Evolutionary conservation across 2,329 filamentous ascomycete species (phyloP).

Genomic region (Paramyrothecium roridum): DNA sequence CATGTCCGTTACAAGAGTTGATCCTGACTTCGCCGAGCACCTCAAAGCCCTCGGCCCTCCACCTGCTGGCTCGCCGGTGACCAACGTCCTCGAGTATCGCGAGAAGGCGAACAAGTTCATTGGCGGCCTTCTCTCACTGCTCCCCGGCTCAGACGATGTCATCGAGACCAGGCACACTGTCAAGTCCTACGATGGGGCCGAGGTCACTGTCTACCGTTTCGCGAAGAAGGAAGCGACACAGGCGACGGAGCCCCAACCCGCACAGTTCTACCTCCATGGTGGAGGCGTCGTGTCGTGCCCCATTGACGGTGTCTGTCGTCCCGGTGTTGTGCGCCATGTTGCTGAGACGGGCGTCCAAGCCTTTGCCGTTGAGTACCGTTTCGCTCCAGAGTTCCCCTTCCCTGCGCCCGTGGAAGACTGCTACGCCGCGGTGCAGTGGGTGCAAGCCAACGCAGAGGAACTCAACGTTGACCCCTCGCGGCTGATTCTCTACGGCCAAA

Average conservation of each 20-base stretch:
- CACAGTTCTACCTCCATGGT: constrained; percentile 34
- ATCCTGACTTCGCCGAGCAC: neutral
- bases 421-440: constrained; percentile 24
- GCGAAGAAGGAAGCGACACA: neutral
- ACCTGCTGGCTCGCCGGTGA: neutral
- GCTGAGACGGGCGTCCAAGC: constrained; percentile 25
- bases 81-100: neutral
- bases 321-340: constrained; percentile 20
- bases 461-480: constrained; percentile 14
- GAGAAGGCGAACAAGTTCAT: neutral
- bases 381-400: constrained; percentile 36
- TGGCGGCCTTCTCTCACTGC: neutral
- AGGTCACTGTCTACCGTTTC: constrained; percentile 13
- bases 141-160: constrained; percentile 3
- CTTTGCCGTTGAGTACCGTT: constrained; percentile 36
- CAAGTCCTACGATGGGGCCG: constrained; percentile 10
- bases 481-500: constrained; percentile 16
- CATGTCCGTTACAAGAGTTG: neutral
- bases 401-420: constrained; percentile 33
- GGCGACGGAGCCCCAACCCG: constrained; percentile 11
- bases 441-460: constrained; percentile 13
- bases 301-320: constrained; percentile 17
- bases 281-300: constrained; percentile 33
- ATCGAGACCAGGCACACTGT: constrained; percentile 8
- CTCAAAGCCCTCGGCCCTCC: neutral